Conservation (phyloP, 192 early-diverging fungal species). For the Mortierella alpina region DNA sequence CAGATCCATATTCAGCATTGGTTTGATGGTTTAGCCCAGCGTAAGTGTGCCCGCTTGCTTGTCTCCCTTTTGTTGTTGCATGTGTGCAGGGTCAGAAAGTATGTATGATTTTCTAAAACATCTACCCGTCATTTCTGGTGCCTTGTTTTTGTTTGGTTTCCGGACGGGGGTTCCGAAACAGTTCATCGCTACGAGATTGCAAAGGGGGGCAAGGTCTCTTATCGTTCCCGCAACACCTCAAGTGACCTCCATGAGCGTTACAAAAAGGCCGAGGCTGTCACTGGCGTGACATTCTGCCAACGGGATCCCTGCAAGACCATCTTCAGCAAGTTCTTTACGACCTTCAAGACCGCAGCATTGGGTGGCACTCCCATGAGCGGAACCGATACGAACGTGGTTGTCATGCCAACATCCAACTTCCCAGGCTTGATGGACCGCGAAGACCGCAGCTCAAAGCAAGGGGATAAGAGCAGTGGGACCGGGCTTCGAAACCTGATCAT, state of each 20-base stretch:
- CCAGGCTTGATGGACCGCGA: constrained; percentile 19
- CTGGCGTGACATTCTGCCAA: constrained; percentile 42
- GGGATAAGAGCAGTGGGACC: background rate
- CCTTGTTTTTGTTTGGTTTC: background rate
- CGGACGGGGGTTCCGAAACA: background rate
- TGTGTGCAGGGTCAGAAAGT: background rate
- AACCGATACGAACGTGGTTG: constrained; percentile 26
- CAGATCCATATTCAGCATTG: constrained; percentile 52
- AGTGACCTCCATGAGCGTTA: constrained; percentile 36
- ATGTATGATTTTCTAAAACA: background rate
- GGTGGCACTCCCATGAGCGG: constrained; percentile 23
- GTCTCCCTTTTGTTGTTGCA: background rate
- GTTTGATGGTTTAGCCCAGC: constrained; percentile 58
- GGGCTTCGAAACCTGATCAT: constrained; percentile 37
- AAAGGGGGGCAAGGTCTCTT: constrained; percentile 27
- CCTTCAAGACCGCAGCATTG: constrained; percentile 38
- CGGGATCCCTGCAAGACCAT: constrained; percentile 54
- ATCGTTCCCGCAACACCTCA: constrained; percentile 45
- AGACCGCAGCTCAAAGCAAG: background rate
- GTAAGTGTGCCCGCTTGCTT: constrained; percentile 23
- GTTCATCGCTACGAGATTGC: constrained; percentile 47
- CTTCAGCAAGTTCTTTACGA: constrained; percentile 55
- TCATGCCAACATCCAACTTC: constrained; percentile 21
- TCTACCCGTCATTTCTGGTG: background rate
- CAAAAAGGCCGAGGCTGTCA: constrained; percentile 24